phyloP scores from a whole-genome alignment of 139 green algal genomes.

The Helicosporidium sp. region DNA sequence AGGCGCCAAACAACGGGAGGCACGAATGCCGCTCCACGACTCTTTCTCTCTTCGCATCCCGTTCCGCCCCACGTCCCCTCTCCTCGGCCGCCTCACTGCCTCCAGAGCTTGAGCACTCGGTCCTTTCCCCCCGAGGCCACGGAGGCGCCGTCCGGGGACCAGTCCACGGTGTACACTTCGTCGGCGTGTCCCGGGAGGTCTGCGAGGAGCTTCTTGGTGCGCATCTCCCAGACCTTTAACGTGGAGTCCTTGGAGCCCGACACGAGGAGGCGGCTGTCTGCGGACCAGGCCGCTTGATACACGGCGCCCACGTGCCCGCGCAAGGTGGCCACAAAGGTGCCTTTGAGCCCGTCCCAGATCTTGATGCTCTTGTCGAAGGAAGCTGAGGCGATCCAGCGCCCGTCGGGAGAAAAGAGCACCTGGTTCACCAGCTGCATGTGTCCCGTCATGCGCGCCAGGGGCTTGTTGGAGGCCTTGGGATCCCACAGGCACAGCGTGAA shows the following conservation, averaged over 20 bases:
- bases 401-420: conserved; percentile 87
- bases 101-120: conserved; percentile 83
- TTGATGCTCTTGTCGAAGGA: conserved; percentile 96
- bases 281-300: conserved; percentile 84
- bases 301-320: conserved; percentile 83
- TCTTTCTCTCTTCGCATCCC: too few species aligned
- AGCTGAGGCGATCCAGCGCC: conserved; percentile 67
- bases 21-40: too few species aligned
- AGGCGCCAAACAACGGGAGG: too few species aligned
- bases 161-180: conserved; percentile 83
- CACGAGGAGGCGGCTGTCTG: conserved; percentile 75
- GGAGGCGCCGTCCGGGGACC: conserved; percentile 61
- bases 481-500: conserved; percentile 94
- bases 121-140: conserved; percentile 91
- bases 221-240: conserved; percentile 63
- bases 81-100: conserved; percentile 24
- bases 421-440: conserved; percentile 95
- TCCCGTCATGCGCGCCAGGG: conserved; percentile 72
- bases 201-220: conserved; percentile 66
- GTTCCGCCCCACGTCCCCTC: neutral
- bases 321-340: conserved; percentile 76
- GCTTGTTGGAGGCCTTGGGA: conserved; percentile 38
- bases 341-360: conserved; percentile 83
- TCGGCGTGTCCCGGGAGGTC: conserved; percentile 92
- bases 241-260: conserved; percentile 88